Conservation (phyloP, 2,329 filamentous ascomycete species). For the Colletotrichum limetticola region DNA sequence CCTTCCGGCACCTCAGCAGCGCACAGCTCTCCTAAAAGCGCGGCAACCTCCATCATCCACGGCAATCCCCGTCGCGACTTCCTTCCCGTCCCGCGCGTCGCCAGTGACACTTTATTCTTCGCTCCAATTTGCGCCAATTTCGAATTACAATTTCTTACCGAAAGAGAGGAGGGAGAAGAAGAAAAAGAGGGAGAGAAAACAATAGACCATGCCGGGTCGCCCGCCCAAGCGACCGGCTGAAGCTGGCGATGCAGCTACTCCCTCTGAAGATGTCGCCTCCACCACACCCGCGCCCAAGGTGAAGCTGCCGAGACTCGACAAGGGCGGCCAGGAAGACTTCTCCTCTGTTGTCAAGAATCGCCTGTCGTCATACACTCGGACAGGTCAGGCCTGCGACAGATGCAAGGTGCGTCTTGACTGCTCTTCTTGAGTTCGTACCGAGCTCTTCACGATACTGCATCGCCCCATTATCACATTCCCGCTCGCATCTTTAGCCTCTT, state of each 20-base stretch:
- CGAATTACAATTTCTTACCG: not conserved
- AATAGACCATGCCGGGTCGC: constrained; percentile 45
- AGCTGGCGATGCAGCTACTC: constrained; percentile 44
- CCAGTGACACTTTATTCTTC: not conserved
- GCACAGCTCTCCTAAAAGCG: constrained; percentile 15
- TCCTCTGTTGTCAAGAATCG: constrained; percentile 67
- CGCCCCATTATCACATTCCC: not conserved
- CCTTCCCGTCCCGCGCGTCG: not conserved
- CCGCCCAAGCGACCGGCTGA: constrained; percentile 57
- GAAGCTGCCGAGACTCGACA: constrained; percentile 62
- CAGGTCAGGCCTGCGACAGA: constrained; percentile 87
- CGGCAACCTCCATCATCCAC: constrained; percentile 28
- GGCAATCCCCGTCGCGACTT: constrained; percentile 33
- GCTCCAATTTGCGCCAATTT: not conserved
- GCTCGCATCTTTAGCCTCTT: not conserved
- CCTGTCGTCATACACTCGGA: constrained; percentile 67
- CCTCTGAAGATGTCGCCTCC: constrained; percentile 45
- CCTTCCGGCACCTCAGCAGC: not conserved
- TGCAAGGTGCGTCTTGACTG: constrained; percentile 74
- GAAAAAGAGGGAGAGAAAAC: not conserved
- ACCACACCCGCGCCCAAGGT: constrained; percentile 48
- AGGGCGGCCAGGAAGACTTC: constrained; percentile 58
- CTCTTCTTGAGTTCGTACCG: not conserved
- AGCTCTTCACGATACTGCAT: too few species aligned
- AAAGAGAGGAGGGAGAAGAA: not conserved